These are phyloP conservation scores for Yarrowia phangngaensis DNA, from an alignment of 805 yeast genomes.

Conservation along the genomic window DNA sequence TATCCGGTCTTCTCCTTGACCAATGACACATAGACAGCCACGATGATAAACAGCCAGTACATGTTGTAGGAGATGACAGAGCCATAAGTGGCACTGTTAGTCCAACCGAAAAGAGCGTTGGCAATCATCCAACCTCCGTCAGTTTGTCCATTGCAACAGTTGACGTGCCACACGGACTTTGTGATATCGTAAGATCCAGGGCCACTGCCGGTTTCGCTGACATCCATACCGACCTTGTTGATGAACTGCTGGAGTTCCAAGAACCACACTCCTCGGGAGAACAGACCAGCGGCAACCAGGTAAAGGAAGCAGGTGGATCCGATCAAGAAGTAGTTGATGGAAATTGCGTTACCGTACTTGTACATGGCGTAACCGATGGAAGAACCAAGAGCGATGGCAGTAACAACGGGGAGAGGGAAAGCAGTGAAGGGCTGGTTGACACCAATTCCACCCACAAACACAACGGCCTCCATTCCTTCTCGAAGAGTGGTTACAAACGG, in stretches of 20 bases:
- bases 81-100: constrained; percentile 91
- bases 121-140: constrained; percentile 97
- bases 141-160: constrained; percentile 91
- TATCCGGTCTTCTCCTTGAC: constrained; percentile 75
- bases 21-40: constrained; percentile 56
- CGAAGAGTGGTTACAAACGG: constrained; percentile 89
- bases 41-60: constrained; percentile 75
- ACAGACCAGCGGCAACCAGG: constrained; percentile 86
- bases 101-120: constrained; percentile 95
- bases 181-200: constrained; percentile 88
- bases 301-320: constrained; percentile 85
- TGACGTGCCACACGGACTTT: constrained; percentile 88
- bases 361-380: constrained; percentile 69
- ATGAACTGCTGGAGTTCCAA: constrained; percentile 68
- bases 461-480: constrained; percentile 97
- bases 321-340: constrained; percentile 81
- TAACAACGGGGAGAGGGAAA: constrained; percentile 89
- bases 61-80: constrained; percentile 83
- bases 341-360: constrained; percentile 74
- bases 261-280: constrained; percentile 90
- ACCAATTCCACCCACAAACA: constrained; percentile 95
- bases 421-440: constrained; percentile 60
- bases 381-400: constrained; percentile 79
- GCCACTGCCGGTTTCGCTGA: constrained; percentile 86
- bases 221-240: constrained; percentile 83